phyloP scores from a whole-genome alignment of 108 stramenopile genomes.

The Mayamaea pseudoterrestris region DNA sequence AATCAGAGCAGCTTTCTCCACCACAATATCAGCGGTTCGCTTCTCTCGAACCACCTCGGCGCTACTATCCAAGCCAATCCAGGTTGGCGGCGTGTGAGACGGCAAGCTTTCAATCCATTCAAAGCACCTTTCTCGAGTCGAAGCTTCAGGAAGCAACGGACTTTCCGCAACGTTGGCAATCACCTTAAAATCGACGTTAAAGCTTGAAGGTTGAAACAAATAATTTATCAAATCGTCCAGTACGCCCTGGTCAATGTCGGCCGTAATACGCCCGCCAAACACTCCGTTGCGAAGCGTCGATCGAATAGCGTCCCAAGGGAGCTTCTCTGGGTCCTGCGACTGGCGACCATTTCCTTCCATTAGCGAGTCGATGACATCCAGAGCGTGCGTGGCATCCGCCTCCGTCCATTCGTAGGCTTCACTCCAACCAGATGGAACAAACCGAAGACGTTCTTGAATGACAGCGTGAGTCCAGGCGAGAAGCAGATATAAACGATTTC shows the following conservation, averaged over 20 bases:
- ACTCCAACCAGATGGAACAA: constrained; percentile 90
- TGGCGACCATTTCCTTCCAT: constrained; percentile 31
- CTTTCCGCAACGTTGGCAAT: constrained; percentile 34
- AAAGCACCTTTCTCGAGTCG: constrained; percentile 52
- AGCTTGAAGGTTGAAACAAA: constrained; percentile 39
- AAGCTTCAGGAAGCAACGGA: constrained; percentile 58
- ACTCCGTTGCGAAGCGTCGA: constrained; percentile 62
- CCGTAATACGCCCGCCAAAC: constrained; percentile 70
- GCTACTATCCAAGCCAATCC: constrained; percentile 56
- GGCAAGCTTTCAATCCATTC: constrained; percentile 58
- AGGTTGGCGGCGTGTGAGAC: constrained; percentile 69
- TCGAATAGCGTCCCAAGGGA: constrained; percentile 85
- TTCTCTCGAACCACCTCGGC: constrained; percentile 58
- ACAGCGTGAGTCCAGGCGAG: constrained; percentile 95
- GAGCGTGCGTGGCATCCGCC: constrained; percentile 85
- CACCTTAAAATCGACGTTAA: constrained; percentile 67
- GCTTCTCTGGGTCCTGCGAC: constrained; percentile 55
- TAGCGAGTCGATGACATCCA: constrained; percentile 82
- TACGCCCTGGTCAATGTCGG: constrained; percentile 47
- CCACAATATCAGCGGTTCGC: constrained; percentile 41
- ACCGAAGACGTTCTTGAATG: constrained; percentile 92
- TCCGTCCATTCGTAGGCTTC: constrained; percentile 94
- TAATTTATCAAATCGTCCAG: constrained; percentile 51
- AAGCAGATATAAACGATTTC: constrained; percentile 80
- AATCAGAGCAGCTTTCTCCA: constrained; percentile 27